Evolutionary conservation across 2,329 filamentous ascomycete species (phyloP), one percentile per base, ranked within the genome.

Genomic region (Dactylonectria estremocensis): DNA sequence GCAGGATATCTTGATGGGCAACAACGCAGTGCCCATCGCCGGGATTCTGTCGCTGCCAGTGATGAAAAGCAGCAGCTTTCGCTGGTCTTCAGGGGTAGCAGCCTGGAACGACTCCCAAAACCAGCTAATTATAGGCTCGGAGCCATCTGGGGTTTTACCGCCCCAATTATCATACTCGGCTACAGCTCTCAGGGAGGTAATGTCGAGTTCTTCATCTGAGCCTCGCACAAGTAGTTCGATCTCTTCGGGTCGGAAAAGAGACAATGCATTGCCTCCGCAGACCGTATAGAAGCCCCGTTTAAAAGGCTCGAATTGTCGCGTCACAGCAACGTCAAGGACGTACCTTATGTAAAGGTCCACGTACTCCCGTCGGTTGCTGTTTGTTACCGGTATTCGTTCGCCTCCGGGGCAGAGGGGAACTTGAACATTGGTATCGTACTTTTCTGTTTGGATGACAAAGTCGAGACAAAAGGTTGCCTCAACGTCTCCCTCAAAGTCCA

Each of bases 261-360:
- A 94, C 40, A 97, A 85, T 0, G 95, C 95, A 77, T 96, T 97
- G 40, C 95, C 94, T 40, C 92, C 93, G 77, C 94, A 97, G 31
- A 97, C 94, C 0, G 93, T 97, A 79, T 94, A 98, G 81, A 98
- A 98, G 1, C 95, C 95, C 61, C 95, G 90, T 78, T 96, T 96
- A 85, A 98, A 98, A 1, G 95, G 95, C 77, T 97, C 94, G 71
- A 97, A 98, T 77, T 97, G 95, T 46, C 93, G 88, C 45, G 89
- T 84, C 1, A 97, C 92, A 1, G 93, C 88, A 7, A 87, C 90
- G 74, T 97, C 94, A 11, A 98, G 89, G 10, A 95, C 80, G 77
- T 95, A 93, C 45, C 91, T 89, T 10, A 97, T 89, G 77, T 97
- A 97, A 2, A 94, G 84, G 72, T 95, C 92, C 60, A 97, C 94